phyloP scores from a whole-genome alignment of 352 stramenopile species.

The Blastocystis sp. region DNA sequence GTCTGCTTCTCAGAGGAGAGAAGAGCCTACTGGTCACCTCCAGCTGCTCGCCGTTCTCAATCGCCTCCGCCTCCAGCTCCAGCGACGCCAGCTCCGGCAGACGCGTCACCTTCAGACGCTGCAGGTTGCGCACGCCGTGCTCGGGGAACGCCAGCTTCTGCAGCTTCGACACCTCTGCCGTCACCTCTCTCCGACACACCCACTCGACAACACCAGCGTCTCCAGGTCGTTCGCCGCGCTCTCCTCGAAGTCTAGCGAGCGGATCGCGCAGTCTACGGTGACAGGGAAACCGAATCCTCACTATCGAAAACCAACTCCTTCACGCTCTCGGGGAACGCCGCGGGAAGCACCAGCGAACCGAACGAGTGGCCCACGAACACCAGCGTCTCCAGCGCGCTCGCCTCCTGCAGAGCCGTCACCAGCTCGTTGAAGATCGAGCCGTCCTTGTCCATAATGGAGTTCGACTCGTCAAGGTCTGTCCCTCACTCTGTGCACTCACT shows the following conservation, averaged over 20 bases:
- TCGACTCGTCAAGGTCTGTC: not conserved
- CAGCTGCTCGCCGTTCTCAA: not conserved
- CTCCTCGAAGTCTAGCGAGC: not conserved
- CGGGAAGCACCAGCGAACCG: not conserved
- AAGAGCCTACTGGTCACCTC: not conserved
- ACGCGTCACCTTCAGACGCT: not conserved
- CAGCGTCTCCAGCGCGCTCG: not conserved
- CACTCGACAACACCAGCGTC: conserved; percentile 5
- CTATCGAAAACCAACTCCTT: conserved; percentile 16
- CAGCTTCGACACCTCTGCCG: not conserved
- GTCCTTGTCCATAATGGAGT: not conserved
- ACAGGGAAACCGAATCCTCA: not conserved
- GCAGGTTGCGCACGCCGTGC: not conserved
- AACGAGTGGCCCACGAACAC: conserved; percentile 21
- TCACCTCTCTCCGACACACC: not conserved
- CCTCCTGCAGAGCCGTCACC: not conserved
- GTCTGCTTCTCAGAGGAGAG: not conserved
- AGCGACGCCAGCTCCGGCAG: not conserved
- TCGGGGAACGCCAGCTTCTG: not conserved
- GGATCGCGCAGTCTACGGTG: conserved; percentile 5
- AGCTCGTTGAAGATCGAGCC: conserved; percentile 1
- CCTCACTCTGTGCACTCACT: not conserved
- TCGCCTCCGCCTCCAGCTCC: not conserved
- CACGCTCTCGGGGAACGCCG: not conserved
- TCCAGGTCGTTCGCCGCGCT: not conserved